Evolutionary conservation across 2,329 filamentous ascomycete species (phyloP).

Genomic region (Biscogniauxia sp.): DNA sequence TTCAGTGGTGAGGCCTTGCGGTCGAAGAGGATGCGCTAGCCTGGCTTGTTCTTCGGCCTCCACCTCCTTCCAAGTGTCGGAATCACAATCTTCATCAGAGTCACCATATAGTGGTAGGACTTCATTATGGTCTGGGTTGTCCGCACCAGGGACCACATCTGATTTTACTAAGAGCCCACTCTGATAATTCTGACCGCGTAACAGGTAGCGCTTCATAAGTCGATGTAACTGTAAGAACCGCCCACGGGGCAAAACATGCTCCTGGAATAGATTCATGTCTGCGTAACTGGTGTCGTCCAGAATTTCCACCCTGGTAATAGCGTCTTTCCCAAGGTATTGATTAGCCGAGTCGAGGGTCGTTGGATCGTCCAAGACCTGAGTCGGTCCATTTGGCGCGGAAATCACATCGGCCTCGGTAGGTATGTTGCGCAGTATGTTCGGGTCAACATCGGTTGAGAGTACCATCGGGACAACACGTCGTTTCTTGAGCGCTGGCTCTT

Average conservation of each 20-base stretch:
- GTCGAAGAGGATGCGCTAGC: conserved; percentile 11
- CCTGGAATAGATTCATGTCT: conserved; percentile 13
- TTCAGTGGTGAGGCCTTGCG: conserved; percentile 37
- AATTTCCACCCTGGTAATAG: conserved; percentile 27
- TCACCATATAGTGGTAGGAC: conserved; percentile 53
- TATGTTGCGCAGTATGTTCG: conserved; percentile 20
- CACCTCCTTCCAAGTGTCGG: conserved; percentile 60
- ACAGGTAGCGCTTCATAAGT: conserved; percentile 23
- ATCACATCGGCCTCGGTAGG: conserved; percentile 27
- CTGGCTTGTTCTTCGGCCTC: conserved; percentile 47
- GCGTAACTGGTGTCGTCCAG: conserved; percentile 9
- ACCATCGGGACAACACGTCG: conserved; percentile 23
- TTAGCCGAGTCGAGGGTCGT: not conserved
- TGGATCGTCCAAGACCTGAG: not conserved
- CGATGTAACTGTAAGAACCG: conserved; percentile 25
- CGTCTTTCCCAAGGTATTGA: conserved; percentile 26
- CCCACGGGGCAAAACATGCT: conserved; percentile 13
- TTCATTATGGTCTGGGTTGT: conserved; percentile 36
- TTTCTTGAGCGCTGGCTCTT: conserved; percentile 23
- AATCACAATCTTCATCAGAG: conserved; percentile 55
- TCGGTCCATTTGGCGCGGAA: not conserved
- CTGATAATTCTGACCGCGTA: conserved; percentile 4
- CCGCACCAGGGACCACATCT: conserved; percentile 26
- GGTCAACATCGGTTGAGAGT: conserved; percentile 20
- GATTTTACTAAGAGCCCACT: conserved; percentile 16